Evolutionary conservation across 1,284 basidiomycete species (phyloP).

Genomic region (Heimioporus retisporus): DNA sequence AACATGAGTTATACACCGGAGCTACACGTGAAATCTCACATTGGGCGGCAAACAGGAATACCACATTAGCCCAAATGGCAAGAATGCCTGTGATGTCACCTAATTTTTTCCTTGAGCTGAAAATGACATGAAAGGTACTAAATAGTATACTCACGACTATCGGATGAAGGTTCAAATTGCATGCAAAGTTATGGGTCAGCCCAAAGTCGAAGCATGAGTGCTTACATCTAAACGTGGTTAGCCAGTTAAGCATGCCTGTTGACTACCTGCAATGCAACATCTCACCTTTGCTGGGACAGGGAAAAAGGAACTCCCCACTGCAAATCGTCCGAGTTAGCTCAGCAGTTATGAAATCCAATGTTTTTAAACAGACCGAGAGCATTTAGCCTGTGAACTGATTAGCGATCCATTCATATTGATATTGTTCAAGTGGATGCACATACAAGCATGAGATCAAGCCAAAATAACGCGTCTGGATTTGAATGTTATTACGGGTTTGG

Average conservation of each 20-base stretch:
- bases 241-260: background rate
- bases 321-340: background rate
- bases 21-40: background rate
- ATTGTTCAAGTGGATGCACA: background rate
- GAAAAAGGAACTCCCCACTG: background rate
- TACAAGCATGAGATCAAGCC: background rate
- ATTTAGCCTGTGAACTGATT: background rate
- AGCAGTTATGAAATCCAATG: background rate
- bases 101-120: background rate
- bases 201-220: background rate
- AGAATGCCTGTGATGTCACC: too few relatives aligned
- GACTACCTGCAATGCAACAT: too few relatives aligned
- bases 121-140: too few relatives aligned
- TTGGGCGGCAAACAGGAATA: conserved; percentile 6
- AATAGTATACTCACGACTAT: background rate
- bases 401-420: background rate
- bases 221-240: background rate
- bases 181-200: background rate
- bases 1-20: too few relatives aligned
- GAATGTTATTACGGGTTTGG: too few relatives aligned
- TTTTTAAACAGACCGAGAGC: background rate
- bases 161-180: background rate
- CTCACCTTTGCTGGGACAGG: background rate
- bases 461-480: conserved; percentile 6
- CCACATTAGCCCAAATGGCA: too few relatives aligned